Base-by-base conservation (phyloP, 1,284 basidiomycete genomes). In the Ustilago sp. region DNA sequence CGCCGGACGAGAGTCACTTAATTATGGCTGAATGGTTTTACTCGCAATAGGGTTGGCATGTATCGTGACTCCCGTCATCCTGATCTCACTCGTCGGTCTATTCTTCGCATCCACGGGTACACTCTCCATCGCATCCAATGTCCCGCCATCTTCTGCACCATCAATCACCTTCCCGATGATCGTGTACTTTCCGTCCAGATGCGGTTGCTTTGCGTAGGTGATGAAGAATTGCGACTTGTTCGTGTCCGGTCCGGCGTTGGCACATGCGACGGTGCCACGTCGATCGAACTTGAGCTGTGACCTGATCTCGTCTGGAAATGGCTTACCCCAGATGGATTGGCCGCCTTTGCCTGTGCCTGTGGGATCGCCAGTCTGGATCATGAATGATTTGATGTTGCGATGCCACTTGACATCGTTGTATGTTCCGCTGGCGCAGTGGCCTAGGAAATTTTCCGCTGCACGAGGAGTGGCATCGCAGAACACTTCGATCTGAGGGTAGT, bases 391-490 rank as follows among this genome's bases (percentile, higher is more conserved):
- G 70, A 83, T 82, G 57, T 83, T 87, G 69, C 90, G 87, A 87
- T 98, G 96, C 87, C 96, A 98, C 32, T 96, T 88, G 81, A 91
- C 93, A 68, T 89, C 89, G 86, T 97, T 90, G 87, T 95, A 99
- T 80, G 92, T 92, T 47, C 92, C 92, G 11, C 94, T 92, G 11
- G 95, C 96, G 83, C 93, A 95, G 17, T 98, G 89, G 0, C 94
- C 95, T 31, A 99, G 89, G 85, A 99, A 99, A 88, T 98, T 99
- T 93, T 99, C 95, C 72, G 95, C 94, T 19, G 95, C 89, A 83
- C 94, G 93, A 13, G 96, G 96, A 17, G 94, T 93, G 8, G 94
- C 91, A 87, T 99, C 96, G 87, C 96, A 98, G 87, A 98, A 99
- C 31, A 99, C 87, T 87, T 99, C 96, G 77, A 98, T 91, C 94